phyloP scores from a whole-genome alignment of 129 eudicot species.

The Tanacetum coccineum region DNA sequence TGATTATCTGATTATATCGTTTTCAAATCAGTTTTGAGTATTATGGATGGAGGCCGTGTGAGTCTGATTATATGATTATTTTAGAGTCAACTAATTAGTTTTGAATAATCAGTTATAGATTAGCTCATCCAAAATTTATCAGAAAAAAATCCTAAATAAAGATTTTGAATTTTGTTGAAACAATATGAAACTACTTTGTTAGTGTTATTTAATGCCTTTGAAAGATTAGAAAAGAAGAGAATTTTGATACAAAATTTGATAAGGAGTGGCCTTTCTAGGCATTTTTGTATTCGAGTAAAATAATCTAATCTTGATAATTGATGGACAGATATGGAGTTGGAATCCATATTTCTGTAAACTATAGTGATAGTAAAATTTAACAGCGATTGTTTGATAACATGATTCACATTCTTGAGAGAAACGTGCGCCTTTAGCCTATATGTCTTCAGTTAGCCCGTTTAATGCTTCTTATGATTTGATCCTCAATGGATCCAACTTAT shows the following conservation, averaged over 20 bases:
- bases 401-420: background rate
- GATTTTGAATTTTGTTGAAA: conserved; percentile 10
- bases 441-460: background rate
- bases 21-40: no score
- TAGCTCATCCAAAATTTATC: no score
- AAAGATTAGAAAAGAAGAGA: background rate
- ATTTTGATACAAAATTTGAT: background rate
- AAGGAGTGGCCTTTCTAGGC: background rate
- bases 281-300: conserved; percentile 14
- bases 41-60: no score
- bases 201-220: background rate
- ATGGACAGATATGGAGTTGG: background rate
- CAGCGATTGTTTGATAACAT: background rate
- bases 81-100: no score
- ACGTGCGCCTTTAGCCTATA: conserved; percentile 1
- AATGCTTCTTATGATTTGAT: background rate
- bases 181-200: conserved; percentile 15
- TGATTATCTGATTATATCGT: no score
- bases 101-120: no score
- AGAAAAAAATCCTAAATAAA: background rate
- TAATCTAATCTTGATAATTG: conserved; percentile 8
- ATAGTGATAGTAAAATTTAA: conserved; percentile 8
- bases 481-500: conserved; percentile 7
- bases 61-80: no score
- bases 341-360: background rate